Conservation (phyloP, 148 eudicot species). For the Linanthus parryae region DNA sequence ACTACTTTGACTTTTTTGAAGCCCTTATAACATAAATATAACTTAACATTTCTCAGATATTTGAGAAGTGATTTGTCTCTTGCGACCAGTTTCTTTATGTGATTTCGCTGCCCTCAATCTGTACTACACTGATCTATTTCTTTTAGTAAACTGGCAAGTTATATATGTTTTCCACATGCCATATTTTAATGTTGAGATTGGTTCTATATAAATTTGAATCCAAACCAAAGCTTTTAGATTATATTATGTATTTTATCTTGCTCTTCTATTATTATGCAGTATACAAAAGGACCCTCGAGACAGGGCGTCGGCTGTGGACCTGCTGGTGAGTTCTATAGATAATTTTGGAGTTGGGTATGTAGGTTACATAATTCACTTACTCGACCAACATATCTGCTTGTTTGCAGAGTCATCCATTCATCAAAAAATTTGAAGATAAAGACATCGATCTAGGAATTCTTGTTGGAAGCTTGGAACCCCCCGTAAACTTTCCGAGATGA, state of each 20-base stretch:
- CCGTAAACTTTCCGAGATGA: slow-evolving; percentile 72
- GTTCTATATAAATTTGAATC: too few relatives aligned
- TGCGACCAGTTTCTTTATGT: too few relatives aligned
- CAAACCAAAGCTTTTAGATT: too few relatives aligned
- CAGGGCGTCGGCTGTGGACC: slow-evolving; percentile 77
- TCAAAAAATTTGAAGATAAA: slow-evolving; percentile 91
- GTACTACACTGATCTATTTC: too few relatives aligned
- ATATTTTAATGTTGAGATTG: too few relatives aligned
- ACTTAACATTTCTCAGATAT: too few relatives aligned
- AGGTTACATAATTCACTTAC: neutral
- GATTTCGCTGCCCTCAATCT: too few relatives aligned
- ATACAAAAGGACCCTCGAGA: slow-evolving; percentile 85
- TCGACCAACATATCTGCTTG: slow-evolving; percentile 8
- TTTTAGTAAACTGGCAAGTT: too few relatives aligned
- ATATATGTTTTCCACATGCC: too few relatives aligned
- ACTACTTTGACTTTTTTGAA: too few relatives aligned
- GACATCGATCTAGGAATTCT: slow-evolving; percentile 81
- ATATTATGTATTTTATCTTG: neutral
- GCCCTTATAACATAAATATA: too few relatives aligned
- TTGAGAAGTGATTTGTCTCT: too few relatives aligned
- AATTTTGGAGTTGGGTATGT: neutral
- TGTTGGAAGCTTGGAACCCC: slow-evolving; percentile 78
- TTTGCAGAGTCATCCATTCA: slow-evolving; percentile 80
- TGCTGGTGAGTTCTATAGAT: slow-evolving; percentile 65
- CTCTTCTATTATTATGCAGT: slow-evolving; percentile 33